Evolutionary conservation across 2,329 filamentous ascomycete genomes (phyloP).

Genomic region (Penicillium nordicum): DNA sequence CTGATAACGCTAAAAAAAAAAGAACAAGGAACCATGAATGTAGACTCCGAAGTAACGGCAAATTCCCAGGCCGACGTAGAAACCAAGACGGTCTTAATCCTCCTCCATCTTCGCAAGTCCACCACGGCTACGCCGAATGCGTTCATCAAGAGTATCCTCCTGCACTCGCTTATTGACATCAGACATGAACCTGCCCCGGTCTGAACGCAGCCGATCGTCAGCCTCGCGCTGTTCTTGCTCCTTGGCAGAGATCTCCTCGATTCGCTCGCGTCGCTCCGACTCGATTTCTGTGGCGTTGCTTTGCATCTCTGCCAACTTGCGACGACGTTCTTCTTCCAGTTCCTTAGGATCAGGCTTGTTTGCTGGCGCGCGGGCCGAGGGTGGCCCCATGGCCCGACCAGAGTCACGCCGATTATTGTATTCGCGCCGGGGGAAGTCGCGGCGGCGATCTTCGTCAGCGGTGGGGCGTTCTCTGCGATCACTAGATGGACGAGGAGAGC

Average conservation of each 20-base stretch:
- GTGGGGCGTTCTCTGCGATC: conserved; percentile 9
- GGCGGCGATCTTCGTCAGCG: conserved; percentile 15
- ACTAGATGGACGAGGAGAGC: conserved; percentile 20
- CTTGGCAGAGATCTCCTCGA: conserved; percentile 63
- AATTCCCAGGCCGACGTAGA: neutral
- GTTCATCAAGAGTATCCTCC: conserved; percentile 36
- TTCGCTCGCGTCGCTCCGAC: conserved; percentile 63
- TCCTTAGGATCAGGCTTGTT: conserved; percentile 24
- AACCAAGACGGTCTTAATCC: conserved; percentile 11
- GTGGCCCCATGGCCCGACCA: conserved; percentile 16
- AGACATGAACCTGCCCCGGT: conserved; percentile 35
- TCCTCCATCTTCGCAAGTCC: conserved; percentile 32
- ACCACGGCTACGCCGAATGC: conserved; percentile 34
- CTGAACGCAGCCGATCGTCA: conserved; percentile 54
- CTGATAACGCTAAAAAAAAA: conserved; percentile 1
- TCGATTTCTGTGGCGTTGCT: conserved; percentile 67
- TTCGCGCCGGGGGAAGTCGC: conserved; percentile 22
- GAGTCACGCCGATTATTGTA: conserved; percentile 20
- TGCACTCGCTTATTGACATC: conserved; percentile 33
- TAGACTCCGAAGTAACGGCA: neutral
- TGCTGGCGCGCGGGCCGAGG: conserved; percentile 9
- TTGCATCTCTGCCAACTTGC: conserved; percentile 70
- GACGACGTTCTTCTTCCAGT: conserved; percentile 31
- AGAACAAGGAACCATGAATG: neutral
- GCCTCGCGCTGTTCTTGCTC: conserved; percentile 64